phyloP scores from a whole-genome alignment of 805 yeast genomes.

The Pichia deserticola region DNA sequence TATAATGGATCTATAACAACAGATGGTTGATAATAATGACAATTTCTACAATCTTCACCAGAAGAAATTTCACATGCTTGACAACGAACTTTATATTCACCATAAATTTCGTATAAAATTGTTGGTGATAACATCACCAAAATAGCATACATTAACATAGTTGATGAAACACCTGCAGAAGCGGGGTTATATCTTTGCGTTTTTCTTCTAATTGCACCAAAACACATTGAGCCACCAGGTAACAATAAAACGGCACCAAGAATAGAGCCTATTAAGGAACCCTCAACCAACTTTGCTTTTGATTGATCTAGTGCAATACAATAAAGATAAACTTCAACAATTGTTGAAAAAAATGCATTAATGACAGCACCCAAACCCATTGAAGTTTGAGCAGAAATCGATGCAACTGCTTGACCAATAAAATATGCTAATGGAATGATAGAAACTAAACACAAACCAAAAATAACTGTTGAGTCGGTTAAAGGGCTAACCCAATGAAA shows the following conservation, averaged over 20 bases:
- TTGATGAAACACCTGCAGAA: constrained; percentile 94
- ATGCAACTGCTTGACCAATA: constrained; percentile 99
- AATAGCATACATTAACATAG: constrained; percentile 87
- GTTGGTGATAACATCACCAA: constrained; percentile 92
- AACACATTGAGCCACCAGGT: constrained; percentile 96
- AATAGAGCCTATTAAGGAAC: constrained; percentile 89
- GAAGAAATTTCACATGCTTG: constrained; percentile 35
- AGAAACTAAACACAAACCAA: constrained; percentile 69
- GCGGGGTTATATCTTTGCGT: constrained; percentile 95
- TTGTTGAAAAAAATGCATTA: constrained; percentile 93
- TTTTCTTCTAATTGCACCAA: constrained; percentile 87
- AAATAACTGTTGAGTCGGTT: constrained; percentile 60
- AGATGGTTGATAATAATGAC: constrained; percentile 74
- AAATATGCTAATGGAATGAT: constrained; percentile 93
- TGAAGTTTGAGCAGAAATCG: constrained; percentile 95
- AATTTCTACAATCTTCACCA: constrained; percentile 47
- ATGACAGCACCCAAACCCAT: constrained; percentile 99
- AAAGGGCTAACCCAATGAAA: constrained; percentile 33
- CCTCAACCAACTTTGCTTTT: constrained; percentile 88
- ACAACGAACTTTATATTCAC: constrained; percentile 75
- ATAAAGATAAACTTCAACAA: constrained; percentile 87
- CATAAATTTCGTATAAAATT: constrained; percentile 80
- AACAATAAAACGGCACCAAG: constrained; percentile 84
- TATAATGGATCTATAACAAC: constrained; percentile 64
- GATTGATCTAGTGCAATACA: constrained; percentile 83